phyloP scores from a whole-genome alignment of 345 rosid species.

The Chamaenerion angustifolium region DNA sequence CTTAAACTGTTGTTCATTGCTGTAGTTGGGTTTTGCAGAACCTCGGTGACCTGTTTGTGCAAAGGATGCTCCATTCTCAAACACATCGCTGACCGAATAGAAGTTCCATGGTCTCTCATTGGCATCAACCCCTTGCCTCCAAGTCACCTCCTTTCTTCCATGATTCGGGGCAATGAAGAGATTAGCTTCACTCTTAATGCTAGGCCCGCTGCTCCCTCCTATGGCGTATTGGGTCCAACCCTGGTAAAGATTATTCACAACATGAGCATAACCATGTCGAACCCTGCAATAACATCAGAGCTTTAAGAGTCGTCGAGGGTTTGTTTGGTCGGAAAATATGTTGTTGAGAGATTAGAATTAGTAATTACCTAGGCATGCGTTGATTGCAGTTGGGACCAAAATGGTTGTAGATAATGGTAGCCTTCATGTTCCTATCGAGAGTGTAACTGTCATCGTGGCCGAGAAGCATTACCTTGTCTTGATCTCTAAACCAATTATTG shows the following conservation, averaged over 20 bases:
- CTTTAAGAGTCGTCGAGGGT: too few relatives aligned
- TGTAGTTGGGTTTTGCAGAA: conserved; percentile 34
- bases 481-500: conserved; percentile 67
- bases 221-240: conserved; percentile 79
- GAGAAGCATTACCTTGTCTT: conserved; percentile 80
- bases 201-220: conserved; percentile 68
- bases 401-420: conserved; percentile 38
- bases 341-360: conserved; percentile 35
- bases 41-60: conserved; percentile 22
- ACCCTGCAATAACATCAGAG: conserved; percentile 30
- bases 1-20: conserved; percentile 21
- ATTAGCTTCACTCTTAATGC: conserved; percentile 32
- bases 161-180: conserved; percentile 39
- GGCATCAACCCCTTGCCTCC: conserved; percentile 22
- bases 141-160: conserved; percentile 33
- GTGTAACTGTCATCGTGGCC: conserved; percentile 3
- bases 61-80: conserved; percentile 15
- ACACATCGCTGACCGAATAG: too few relatives aligned
- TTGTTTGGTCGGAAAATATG: too few relatives aligned
- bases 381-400: conserved; percentile 88
- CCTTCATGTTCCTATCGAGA: too few relatives aligned
- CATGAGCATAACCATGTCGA: conserved; percentile 24
- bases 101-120: conserved; percentile 26
- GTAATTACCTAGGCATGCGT: conserved; percentile 71
- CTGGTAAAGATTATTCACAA: conserved; percentile 45